Evolutionary conservation across 2,329 filamentous ascomycete species (phyloP).

Genomic region (Alternaria gaisen): DNA sequence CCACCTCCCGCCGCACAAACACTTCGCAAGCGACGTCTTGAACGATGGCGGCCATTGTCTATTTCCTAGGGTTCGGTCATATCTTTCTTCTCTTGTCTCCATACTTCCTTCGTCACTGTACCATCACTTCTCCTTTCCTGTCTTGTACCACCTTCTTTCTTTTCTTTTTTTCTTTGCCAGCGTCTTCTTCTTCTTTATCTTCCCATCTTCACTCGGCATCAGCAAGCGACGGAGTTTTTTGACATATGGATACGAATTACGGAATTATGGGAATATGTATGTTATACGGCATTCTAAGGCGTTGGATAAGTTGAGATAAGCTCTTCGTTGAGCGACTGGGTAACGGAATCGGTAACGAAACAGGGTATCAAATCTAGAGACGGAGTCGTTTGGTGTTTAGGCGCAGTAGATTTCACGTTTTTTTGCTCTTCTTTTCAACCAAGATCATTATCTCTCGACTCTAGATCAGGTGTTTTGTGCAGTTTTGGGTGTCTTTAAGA

Average conservation of each 20-base stretch:
- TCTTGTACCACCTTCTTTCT: neutral
- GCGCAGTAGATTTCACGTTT: neutral
- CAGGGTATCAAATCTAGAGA: slow-evolving; percentile 11
- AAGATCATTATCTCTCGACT: neutral
- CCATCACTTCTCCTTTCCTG: slow-evolving; percentile 3
- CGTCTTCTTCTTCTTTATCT: neutral
- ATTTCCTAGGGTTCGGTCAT: neutral
- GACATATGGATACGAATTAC: slow-evolving; percentile 1
- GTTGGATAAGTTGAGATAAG: slow-evolving; percentile 9
- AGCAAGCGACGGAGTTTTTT: slow-evolving; percentile 26
- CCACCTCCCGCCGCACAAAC: slow-evolving; percentile 26
- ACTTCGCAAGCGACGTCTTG: slow-evolving; percentile 37
- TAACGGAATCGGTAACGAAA: neutral
- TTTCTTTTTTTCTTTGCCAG: neutral
- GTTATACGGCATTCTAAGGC: slow-evolving; percentile 3
- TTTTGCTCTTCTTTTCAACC: neutral
- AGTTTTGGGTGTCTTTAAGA: too few relatives aligned
- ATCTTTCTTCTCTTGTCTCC: neutral
- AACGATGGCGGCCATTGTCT: slow-evolving; percentile 33
- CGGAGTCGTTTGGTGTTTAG: slow-evolving; percentile 11
- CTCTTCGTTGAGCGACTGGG: slow-evolving; percentile 26
- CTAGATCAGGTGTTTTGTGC: neutral
- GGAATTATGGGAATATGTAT: slow-evolving; percentile 1
- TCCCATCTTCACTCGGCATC: slow-evolving; percentile 14
- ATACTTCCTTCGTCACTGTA: slow-evolving; percentile 5